Evolutionary conservation across 2,329 filamentous ascomycete genomes (phyloP).

Genomic region (Phialophora tarda): DNA sequence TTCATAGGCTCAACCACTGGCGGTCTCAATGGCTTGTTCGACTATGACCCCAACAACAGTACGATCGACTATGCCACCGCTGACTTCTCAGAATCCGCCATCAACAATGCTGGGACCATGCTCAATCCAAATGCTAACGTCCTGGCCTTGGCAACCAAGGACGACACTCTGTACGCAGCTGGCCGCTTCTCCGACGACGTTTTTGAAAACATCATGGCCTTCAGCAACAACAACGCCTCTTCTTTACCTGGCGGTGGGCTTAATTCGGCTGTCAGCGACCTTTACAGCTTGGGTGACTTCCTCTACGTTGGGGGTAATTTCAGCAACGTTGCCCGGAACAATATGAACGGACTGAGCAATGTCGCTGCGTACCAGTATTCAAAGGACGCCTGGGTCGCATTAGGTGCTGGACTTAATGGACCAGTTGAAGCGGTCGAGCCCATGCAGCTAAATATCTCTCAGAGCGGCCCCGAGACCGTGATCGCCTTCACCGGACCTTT

Average conservation of each 20-base stretch:
- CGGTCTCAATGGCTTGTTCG: constrained; percentile 86
- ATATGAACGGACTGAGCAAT: constrained; percentile 66
- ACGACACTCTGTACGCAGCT: constrained; percentile 73
- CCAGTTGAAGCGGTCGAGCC: constrained; percentile 75
- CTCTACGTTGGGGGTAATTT: constrained; percentile 88
- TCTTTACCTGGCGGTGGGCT: constrained; percentile 73
- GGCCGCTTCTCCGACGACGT: constrained; percentile 78
- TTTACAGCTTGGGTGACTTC: constrained; percentile 68
- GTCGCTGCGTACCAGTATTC: constrained; percentile 76
- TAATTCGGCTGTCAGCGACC: constrained; percentile 75
- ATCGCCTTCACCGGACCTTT: constrained; percentile 84
- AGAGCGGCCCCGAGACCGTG: constrained; percentile 69
- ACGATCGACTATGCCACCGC: constrained; percentile 52
- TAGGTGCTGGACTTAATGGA: constrained; percentile 87
- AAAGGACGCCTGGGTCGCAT: constrained; percentile 72
- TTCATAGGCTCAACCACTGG: constrained; percentile 64
- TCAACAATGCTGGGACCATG: constrained; percentile 75
- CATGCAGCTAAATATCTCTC: constrained; percentile 77
- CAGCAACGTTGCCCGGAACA: constrained; percentile 69
- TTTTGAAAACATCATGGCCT: constrained; percentile 76
- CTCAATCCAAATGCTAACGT: constrained; percentile 73
- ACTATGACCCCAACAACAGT: constrained; percentile 73
- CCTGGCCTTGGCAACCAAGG: constrained; percentile 68
- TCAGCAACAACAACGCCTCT: constrained; percentile 67
- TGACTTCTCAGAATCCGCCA: constrained; percentile 72